phyloP scores from a whole-genome alignment of 495 filamentous ascomycete genomes.

The Neurospora intermedia region DNA sequence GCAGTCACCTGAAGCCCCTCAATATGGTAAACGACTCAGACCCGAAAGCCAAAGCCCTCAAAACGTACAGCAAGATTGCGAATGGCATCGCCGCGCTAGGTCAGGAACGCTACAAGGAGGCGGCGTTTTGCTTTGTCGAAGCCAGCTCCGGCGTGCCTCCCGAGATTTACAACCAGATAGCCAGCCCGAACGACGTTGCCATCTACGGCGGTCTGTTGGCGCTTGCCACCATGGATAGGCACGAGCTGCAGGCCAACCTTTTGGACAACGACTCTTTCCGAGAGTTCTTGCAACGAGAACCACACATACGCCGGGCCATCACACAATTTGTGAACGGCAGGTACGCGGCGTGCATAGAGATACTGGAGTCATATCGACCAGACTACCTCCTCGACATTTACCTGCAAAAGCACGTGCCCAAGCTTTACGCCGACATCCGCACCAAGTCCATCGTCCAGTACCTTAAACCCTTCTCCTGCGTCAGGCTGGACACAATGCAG shows the following conservation, averaged over 20 bases:
- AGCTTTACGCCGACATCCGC: constrained; percentile 61
- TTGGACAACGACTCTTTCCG: constrained; percentile 75
- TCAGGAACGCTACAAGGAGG: constrained; percentile 52
- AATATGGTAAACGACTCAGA: constrained; percentile 29
- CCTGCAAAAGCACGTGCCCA: constrained; percentile 62
- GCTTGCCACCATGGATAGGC: constrained; percentile 77
- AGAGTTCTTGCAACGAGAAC: constrained; percentile 81
- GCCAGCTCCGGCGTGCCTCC: constrained; percentile 41
- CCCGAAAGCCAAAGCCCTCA: constrained; percentile 49
- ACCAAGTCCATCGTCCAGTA: constrained; percentile 91
- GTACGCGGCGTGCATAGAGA: constrained; percentile 71
- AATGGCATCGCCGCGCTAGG: constrained; percentile 63
- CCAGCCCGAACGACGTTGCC: constrained; percentile 80
- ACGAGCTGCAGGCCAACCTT: constrained; percentile 60
- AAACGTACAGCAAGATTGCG: constrained; percentile 56
- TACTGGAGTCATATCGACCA: constrained; percentile 65
- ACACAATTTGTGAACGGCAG: constrained; percentile 77
- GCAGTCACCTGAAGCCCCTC: constrained; percentile 56
- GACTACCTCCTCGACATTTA: constrained; percentile 90
- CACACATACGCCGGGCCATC: constrained; percentile 86
- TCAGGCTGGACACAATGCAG: constrained; percentile 59
- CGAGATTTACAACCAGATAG: constrained; percentile 56
- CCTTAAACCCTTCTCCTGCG: constrained; percentile 66
- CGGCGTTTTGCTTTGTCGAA: constrained; percentile 60
- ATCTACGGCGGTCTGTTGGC: constrained; percentile 87